Base-by-base conservation (phyloP, 805 yeast genomes). In the Candida endomychidarum region DNA sequence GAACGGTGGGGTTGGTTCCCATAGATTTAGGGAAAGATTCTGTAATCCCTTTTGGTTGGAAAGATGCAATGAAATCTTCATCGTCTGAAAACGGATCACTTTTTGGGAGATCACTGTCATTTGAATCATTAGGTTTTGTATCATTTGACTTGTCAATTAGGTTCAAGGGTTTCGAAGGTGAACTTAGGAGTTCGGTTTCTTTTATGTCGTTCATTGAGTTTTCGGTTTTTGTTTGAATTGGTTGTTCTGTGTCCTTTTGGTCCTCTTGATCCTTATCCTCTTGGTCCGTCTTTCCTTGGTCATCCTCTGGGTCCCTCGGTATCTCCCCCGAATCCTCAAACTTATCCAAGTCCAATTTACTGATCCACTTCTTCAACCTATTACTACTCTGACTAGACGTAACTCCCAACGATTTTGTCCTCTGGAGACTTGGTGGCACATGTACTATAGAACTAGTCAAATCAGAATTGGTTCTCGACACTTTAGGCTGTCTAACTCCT, bases 401-500 rank as follows among this genome's bases (percentile, higher is more conserved):
- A 3, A 16, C 46, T 5, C 65, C 72, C 37, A 61, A 52, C 0
- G 75, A 65, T 42, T 63, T 67, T 17, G 74, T 53, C 39, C 76
- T 58, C 30, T 44, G 43, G 8, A 73, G 48, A 10, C 65, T 52
- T 2, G 74, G 74, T 8, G 68, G 56, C 15, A n/a, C 23, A 8
- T 3, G 27, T 8, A n/a, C 11, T n/a, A 23, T 12, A 3, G 34
- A 16, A 15, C 20, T 10, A 15, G 32, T 20, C 12, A 20, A 40
- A 24, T 66, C 70, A 2, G 70, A 63, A 4, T 49, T 47, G 2
- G 71, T 55, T 36, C 72, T 56, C n/a, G 60, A 55, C 32, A 63
- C 41, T 6, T 42, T 51, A 8, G 74, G n/a, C n/a, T n/a, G n/a
- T n/a, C n/a, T n/a, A n/a, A n/a, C n/a, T n/a, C n/a, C n/a, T n/a